Base-by-base conservation (phyloP, 805 yeast species). In the Brettanomyces bruxellensis region DNA sequence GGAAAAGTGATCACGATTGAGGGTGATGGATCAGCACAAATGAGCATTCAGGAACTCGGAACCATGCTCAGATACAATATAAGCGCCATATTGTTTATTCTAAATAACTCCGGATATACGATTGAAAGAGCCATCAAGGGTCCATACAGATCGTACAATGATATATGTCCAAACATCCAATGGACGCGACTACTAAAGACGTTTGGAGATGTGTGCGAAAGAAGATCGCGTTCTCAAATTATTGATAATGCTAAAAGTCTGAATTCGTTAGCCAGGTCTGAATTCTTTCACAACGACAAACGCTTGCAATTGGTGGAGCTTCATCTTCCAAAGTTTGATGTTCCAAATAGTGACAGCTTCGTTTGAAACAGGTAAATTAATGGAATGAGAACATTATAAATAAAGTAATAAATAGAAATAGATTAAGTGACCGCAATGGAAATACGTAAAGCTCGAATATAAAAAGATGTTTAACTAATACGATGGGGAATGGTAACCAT, bases 141-240 rank as follows among this genome's bases (percentile, higher is more conserved):
- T 4, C 75, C 78, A n/a, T 54, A 65, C 4, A 62, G 78, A 45
- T 61, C 73, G 0, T 75, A 75, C 52, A 75, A 75, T 52, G 79
- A 75, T 50, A 72, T 75, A 40, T 66, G 70, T 45, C 64, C 62
- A 6, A 54, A 61, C n/a, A 72, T 79, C 77, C 60, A 82, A 52
- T 89, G 95, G 95, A 72, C 82, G 7, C 68, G 78, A 48, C 65
- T 86, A 45, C 70, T 86, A 52, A 69, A 72, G 50, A 73, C 78
- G 22, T 84, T 90, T 57, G 90, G 89, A n/a, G 88, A 73, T 52
- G 56, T 62, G 13, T 38, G 45, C 2, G 62, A 65, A 8, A 58
- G 64, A 47, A 58, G 57, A 45, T 50, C 67, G 41, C 58, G 56
- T 38, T 64, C 68, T 30, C 52, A 54, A 25, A 56, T 53, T 28